A percentile compares a stretch with the other conserved stretches of the same genome.
Evolutionary conservation across 1,284 basidiomycete species (phyloP).

Genomic region (Athelia psychrophila): DNA sequence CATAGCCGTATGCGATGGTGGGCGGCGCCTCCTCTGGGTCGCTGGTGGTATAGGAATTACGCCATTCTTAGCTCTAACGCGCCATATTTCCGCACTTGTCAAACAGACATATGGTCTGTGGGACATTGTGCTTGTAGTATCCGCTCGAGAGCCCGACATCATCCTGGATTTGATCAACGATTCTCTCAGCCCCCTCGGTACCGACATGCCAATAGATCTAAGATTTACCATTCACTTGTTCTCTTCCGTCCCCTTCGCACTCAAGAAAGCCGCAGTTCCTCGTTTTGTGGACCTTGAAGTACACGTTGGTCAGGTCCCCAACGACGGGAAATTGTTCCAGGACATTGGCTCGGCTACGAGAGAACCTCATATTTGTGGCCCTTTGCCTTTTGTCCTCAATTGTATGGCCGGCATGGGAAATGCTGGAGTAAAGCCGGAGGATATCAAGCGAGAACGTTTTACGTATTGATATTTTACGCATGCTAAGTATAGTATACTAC

Average conservation of each 20-base stretch:
- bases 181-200: constrained; percentile 18
- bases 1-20: constrained; percentile 4
- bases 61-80: constrained; percentile 52
- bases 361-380: constrained; percentile 37
- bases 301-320: constrained; percentile 26
- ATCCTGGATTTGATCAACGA: constrained; percentile 33
- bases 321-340: constrained; percentile 19
- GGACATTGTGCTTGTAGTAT: constrained; percentile 42
- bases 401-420: constrained; percentile 24
- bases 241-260: constrained; percentile 3
- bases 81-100: constrained; percentile 20
- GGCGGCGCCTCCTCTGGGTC: constrained; percentile 41
- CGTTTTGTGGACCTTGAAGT: constrained; percentile 12
- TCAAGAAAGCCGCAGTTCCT: background rate
- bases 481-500: background rate
- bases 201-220: constrained; percentile 16
- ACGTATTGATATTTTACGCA: constrained; percentile 26
- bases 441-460: constrained; percentile 35
- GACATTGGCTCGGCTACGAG: constrained; percentile 13
- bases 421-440: constrained; percentile 23
- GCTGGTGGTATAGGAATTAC: constrained; percentile 61
- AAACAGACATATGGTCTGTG: constrained; percentile 15
- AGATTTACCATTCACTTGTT: constrained; percentile 22
- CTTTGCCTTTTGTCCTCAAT: constrained; percentile 31
- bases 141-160: constrained; percentile 48